phyloP scores from a whole-genome alignment of 2,329 filamentous ascomycete genomes.

The Paraconiothyrium sp. region DNA sequence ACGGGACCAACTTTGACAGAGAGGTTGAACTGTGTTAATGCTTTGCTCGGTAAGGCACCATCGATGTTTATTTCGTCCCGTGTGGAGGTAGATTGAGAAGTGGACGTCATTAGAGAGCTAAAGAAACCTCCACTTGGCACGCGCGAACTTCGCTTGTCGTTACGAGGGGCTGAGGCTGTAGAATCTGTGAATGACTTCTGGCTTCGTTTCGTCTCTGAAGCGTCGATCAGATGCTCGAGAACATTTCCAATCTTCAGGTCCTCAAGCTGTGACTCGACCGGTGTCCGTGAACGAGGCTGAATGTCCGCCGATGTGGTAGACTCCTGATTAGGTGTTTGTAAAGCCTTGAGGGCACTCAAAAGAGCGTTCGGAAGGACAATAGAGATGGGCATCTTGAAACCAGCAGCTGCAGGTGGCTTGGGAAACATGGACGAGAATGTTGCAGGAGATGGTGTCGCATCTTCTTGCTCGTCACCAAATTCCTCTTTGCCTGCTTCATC shows the following conservation, averaged over 20 bases:
- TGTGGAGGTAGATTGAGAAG: constrained; percentile 25
- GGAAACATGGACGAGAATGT: constrained; percentile 21
- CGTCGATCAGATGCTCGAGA: constrained; percentile 45
- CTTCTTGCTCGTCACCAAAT: constrained; percentile 52
- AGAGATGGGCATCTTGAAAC: constrained; percentile 24
- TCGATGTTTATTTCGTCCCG: constrained; percentile 36
- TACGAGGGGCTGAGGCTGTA: constrained; percentile 4
- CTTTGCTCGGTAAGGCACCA: constrained; percentile 30
- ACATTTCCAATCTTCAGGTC: constrained; percentile 48
- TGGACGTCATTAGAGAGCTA: constrained; percentile 37
- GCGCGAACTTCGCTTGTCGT: constrained; percentile 9
- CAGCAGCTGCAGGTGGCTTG: neutral
- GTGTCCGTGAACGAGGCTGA: constrained; percentile 31
- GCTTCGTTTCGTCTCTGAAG: constrained; percentile 42
- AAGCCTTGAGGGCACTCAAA: constrained; percentile 26
- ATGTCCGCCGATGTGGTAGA: constrained; percentile 26
- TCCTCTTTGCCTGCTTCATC: constrained; percentile 40
- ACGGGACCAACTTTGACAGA: constrained; percentile 32
- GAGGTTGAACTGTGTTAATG: constrained; percentile 27
- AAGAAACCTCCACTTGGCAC: constrained; percentile 38
- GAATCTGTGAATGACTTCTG: constrained; percentile 16
- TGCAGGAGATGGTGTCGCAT: constrained; percentile 23
- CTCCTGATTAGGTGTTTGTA: constrained; percentile 23
- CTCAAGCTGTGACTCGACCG: constrained; percentile 45
- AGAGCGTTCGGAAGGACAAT: constrained; percentile 32